A percentile compares a stretch with the other conserved stretches of the same genome.
These are phyloP conservation scores for Spathaspora boniae DNA, from an alignment of 805 yeast genomes.

Conservation along the genomic window DNA sequence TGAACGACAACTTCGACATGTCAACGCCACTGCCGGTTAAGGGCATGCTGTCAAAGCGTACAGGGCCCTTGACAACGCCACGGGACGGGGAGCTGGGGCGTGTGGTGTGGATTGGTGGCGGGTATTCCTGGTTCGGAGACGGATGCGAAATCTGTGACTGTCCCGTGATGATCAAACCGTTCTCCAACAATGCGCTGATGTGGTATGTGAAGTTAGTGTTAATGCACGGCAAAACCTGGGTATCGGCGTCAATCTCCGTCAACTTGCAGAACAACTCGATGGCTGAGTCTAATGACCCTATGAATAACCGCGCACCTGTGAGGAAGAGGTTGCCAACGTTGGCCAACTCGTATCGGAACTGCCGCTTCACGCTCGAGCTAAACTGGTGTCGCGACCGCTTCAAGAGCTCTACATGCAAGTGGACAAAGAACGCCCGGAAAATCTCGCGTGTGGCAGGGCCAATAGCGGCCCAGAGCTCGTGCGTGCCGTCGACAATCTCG, in stretches of 20 bases:
- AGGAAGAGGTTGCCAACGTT: conserved; percentile 81
- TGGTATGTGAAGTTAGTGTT: conserved; percentile 85
- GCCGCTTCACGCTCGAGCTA: conserved; percentile 33
- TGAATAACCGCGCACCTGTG: conserved; percentile 76
- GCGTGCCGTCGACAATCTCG: conserved; percentile 73
- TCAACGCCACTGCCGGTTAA: too few relatives aligned
- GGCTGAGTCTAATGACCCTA: conserved; percentile 82
- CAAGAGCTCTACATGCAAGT: conserved; percentile 72
- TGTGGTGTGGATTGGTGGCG: conserved; percentile 23
- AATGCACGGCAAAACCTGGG: conserved; percentile 72
- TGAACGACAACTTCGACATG: neutral
- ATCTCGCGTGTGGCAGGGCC: conserved; percentile 65
- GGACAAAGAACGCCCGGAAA: conserved; percentile 71
- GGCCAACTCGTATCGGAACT: conserved; percentile 72
- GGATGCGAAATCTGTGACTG: conserved; percentile 96
- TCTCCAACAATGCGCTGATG: conserved; percentile 67
- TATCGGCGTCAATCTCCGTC: conserved; percentile 49
- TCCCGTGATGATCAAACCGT: conserved; percentile 78
- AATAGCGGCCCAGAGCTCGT: conserved; percentile 60
- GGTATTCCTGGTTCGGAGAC: conserved; percentile 25
- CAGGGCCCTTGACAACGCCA: too few relatives aligned
- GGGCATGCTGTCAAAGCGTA: too few relatives aligned
- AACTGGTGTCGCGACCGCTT: conserved; percentile 54
- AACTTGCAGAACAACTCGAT: conserved; percentile 70
- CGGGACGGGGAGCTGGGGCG: conserved; percentile 23